Evolutionary conservation across 148 eudicot species (phyloP).

Genomic region (Rhododendron williamsianum): DNA sequence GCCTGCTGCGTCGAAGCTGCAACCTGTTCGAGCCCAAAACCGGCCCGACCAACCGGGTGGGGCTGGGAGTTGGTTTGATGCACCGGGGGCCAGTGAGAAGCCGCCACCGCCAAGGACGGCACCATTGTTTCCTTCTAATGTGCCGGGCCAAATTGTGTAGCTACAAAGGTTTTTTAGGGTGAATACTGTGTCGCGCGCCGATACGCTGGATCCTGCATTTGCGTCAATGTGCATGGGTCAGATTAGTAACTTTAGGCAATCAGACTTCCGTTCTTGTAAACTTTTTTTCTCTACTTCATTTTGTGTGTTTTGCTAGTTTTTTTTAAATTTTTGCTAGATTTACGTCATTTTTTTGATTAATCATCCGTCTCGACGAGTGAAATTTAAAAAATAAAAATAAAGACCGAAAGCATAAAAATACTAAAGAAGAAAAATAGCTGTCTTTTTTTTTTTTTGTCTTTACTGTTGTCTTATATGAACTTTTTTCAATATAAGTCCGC

Average conservation of each 20-base stretch:
- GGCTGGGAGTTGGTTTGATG: slow-evolving; percentile 40
- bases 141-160: slow-evolving; percentile 80
- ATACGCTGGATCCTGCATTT: slow-evolving; percentile 19
- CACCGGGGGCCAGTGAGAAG: slow-evolving; percentile 40
- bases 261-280: too few species aligned
- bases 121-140: slow-evolving; percentile 39
- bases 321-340: neutral
- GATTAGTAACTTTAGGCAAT: too few species aligned
- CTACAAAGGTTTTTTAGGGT: slow-evolving; percentile 53
- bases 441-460: too few species aligned
- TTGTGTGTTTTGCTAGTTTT: too few species aligned
- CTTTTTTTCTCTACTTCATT: too few species aligned
- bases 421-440: too few species aligned
- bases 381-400: too few species aligned
- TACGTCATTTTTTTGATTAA: too few species aligned
- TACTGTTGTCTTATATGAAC: too few species aligned
- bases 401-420: too few species aligned
- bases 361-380: too few species aligned
- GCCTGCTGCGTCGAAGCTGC: slow-evolving; percentile 32
- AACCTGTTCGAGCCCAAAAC: slow-evolving; percentile 52
- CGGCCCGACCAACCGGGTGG: slow-evolving; percentile 73
- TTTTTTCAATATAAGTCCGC: too few species aligned
- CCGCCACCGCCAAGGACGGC: slow-evolving; percentile 45
- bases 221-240: neutral
- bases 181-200: slow-evolving; percentile 35